Base-by-base conservation (phyloP, 2,329 filamentous ascomycete genomes). In the Paecilomyces formosus region DNA sequence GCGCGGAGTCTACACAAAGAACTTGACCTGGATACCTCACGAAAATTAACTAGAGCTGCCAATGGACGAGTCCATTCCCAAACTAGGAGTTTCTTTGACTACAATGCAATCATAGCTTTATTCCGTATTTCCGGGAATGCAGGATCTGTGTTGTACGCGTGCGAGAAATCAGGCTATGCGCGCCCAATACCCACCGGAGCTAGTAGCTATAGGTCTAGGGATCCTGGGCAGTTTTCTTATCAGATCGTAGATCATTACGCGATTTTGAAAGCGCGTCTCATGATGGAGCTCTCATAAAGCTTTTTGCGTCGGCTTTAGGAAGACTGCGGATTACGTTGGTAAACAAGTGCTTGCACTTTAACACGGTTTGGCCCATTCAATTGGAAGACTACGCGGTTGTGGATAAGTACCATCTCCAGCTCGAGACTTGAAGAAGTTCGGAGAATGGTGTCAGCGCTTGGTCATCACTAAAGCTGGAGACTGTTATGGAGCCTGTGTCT, bases 241-340 rank as follows among this genome's bases (percentile, higher is more conserved):
- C 62, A 60, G 63, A 65, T 65, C 62, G 58, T 65, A 58, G 60
- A 58, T 57, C 56, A 61, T 55, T 56, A 54, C 39, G 39, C 15
- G 39, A 45, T 50, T 56, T 8, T 50, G 54, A 57, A 55, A 55
- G 58, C 56, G 21, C 51, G 52, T 57, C 50, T 28, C 11, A 8
- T 52, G 3, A 4, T 13, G 24, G 3, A 26, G 24, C 24, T 26
- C 6, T 6, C 24, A 26, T 26, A 26, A 26, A 24, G n/a, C 22
- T 3, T 13, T 9, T 12, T 13, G 24, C 21, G 24, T 52, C 50
- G 50, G 50, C n/a, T 18, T 45, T 45, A 6, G 7, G 18, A 45
- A n/a, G 39, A 45, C 39, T 5, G 39, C 8, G 50, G 21, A 52
- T 52, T 52, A 52, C 50, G 50, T 21, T 9, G 39, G 39, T 45